Evolutionary conservation across 2,329 filamentous ascomycete species (phyloP).

Genomic region (Penicillium brevicompactum): DNA sequence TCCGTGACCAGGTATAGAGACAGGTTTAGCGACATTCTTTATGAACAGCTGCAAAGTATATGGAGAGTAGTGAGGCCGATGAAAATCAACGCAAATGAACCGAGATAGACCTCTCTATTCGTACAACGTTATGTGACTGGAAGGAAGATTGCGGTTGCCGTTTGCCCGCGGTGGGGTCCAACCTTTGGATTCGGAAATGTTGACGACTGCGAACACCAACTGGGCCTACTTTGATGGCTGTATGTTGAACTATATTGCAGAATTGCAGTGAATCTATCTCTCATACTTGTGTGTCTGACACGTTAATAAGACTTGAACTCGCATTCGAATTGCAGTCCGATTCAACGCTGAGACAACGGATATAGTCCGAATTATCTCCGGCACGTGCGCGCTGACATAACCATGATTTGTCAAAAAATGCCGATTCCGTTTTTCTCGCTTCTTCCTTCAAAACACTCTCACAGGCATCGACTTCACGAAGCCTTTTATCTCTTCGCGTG

Average conservation of each 20-base stretch:
- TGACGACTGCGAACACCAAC: no score
- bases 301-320: no score
- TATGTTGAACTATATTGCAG: not conserved
- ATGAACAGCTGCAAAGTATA: not conserved
- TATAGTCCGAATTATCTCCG: slow-evolving; percentile 16
- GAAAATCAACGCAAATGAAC: not conserved
- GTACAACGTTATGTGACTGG: not conserved
- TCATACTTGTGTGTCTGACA: no score
- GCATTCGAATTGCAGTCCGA: no score
- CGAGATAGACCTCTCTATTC: not conserved
- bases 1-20: slow-evolving; percentile 90
- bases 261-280: no score
- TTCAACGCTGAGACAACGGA: not conserved
- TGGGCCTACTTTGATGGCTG: no score
- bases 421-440: slow-evolving; percentile 22
- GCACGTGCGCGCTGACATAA: slow-evolving; percentile 29
- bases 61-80: no score
- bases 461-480: slow-evolving; percentile 15
- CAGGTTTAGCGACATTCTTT: slow-evolving; percentile 64
- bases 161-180: slow-evolving; percentile 8
- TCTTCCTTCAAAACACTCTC: slow-evolving; percentile 20
- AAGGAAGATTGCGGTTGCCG: slow-evolving; percentile 5
- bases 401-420: slow-evolving; percentile 25
- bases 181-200: not conserved
- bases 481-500: slow-evolving; percentile 17